Base-by-base conservation (phyloP, 139 green algal genomes). In the Chlamydomonas schloesseri region DNA sequence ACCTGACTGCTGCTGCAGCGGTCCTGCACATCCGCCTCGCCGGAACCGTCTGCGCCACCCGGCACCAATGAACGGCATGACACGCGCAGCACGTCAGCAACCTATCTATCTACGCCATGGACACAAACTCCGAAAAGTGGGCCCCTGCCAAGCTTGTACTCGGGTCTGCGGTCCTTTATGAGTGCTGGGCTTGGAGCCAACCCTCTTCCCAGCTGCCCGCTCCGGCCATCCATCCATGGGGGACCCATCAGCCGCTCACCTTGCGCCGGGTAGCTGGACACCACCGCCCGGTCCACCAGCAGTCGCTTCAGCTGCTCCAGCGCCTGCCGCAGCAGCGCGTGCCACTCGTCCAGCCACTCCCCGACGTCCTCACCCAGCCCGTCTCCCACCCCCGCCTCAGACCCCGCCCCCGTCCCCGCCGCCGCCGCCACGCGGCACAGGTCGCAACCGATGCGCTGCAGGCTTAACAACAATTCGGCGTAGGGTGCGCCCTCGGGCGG, bases 261-360 rank as follows among this genome's bases (percentile, higher is more conserved):
- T 46, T 60, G 17, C 37, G 75, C 18, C 60, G 42, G 42, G 77
- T 73, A 73, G 34, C 62, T 83, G 60, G 37, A 53, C 2, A 83
- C 62, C 8, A 62, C 42, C 8, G 77, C 73, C 8, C 62, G 37
- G 0, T 62, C 28, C 8, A 72, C 18, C 37, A 83, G 42, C 46
- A 62, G 62, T 28, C 62, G 26, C 37, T 62, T 29, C 62, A 83
- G 28, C 62, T 83, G 60, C 8, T 73, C 37, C 14, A 47, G 31
- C 62, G 62, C 42, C 42, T 20, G 29, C 26, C 58, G 31, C 14
- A 83, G 26, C 18, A 73, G 26, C 18, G 29, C 55, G 14, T 37
- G 6, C 77, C 77, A 83, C 21, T 62, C 17, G 1, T 29, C 18
- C 28, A 29, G 37, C 77, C 77, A 83, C 1, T 17, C 37, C 34